Evolutionary conservation across 2,329 filamentous ascomycete genomes (phyloP), one percentile per base, ranked within the genome.

Genomic region (Clonostachys rosea): DNA sequence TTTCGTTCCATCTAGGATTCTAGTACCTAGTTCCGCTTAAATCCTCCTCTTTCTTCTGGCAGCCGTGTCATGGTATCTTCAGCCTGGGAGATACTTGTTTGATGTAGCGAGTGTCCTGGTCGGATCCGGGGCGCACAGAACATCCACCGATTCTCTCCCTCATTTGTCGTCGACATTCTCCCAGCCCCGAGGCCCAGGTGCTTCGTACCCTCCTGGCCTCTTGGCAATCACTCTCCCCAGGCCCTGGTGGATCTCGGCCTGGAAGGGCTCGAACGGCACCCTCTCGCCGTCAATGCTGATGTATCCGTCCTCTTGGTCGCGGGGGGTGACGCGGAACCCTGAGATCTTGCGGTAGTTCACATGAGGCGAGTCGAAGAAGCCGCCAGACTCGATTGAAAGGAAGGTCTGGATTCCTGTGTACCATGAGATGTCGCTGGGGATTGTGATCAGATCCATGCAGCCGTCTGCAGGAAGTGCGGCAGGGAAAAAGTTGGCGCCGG

Each of bases 281-380:
- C 80, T 78, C 68, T 99, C 94, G 36, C 94, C 94, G 60, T 97
- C 94, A 54, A 99, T 90, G 63, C 90, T 95, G 62, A 99, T 95
- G 63, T 88, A 94, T 2, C 92, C 92, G 52, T 84, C 78, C 37
- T 79, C 71, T 57, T 84, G 77, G 52, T 86, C 70, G 46, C 81
- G 83, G 0, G 94, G 94, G 5, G 85, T 84, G 52, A 99, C 85
- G 40, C 94, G 80, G 62, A 94, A 96, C 1, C 86, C 94, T n/a
- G 79, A 78, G 5, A 96, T 78, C 65, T 99, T 99, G 57, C 84
- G 81, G 65, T 96, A 92, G 33, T 78, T 76, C 12, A 96, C 87
- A 37, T 87, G 77, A 0, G 83, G 78, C 60, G 87, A 83, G 61
- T 95, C 88, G 56, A 96, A 95, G 54, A 95, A 86, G 5, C 78